Conservation (phyloP, 768 basidiomycete genomes). For the Lactarius psammicola region DNA sequence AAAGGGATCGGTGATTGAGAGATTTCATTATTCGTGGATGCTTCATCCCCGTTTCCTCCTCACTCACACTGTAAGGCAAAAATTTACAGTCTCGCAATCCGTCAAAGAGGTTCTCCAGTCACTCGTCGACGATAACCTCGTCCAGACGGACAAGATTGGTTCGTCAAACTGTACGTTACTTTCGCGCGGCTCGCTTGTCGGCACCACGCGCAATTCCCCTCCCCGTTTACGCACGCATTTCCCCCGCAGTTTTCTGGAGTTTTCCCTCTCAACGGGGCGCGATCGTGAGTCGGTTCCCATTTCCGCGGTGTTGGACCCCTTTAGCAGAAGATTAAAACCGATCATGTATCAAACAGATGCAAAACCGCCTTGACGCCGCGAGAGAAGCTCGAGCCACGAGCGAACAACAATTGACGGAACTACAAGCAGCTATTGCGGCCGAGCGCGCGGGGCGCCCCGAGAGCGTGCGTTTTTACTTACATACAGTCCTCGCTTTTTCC, state of each 20-base stretch:
- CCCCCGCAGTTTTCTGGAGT: constrained; percentile 81
- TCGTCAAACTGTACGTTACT: constrained; percentile 79
- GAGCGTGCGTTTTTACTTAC: constrained; percentile 43
- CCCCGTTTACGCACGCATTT: constrained; percentile 28
- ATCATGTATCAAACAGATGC: constrained; percentile 43
- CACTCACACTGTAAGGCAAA: neutral
- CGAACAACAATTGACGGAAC: constrained; percentile 50
- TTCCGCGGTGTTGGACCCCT: neutral
- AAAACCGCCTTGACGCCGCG: constrained; percentile 50
- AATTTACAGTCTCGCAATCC: constrained; percentile 69
- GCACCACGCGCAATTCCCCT: constrained; percentile 30
- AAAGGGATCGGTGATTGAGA: constrained; percentile 79
- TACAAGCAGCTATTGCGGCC: constrained; percentile 45
- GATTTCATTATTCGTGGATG: neutral
- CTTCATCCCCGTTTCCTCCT: neutral
- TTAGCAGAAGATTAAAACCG: no score
- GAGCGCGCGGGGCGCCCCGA: constrained; percentile 57
- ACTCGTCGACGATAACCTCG: constrained; percentile 82
- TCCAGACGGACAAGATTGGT: constrained; percentile 89
- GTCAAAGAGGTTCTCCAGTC: constrained; percentile 91
- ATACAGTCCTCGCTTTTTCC: neutral
- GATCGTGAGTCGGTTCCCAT: constrained; percentile 46
- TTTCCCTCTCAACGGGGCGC: constrained; percentile 88
- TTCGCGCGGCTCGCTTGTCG: constrained; percentile 18
- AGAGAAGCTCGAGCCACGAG: constrained; percentile 46